Evolutionary conservation across 1,284 basidiomycete species (phyloP).

Genomic region (Xerocomus nothofagi): DNA sequence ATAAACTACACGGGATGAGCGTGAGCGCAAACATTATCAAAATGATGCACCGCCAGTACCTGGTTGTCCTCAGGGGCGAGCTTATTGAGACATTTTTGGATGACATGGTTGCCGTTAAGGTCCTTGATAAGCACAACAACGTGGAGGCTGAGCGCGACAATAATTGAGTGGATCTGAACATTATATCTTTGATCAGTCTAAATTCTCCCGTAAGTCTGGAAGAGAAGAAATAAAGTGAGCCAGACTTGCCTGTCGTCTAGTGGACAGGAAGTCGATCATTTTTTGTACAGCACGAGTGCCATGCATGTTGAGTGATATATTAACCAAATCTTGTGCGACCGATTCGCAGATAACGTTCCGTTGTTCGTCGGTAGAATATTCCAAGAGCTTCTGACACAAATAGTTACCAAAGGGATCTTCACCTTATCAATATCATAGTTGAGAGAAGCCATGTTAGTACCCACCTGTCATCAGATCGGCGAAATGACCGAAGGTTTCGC

Average conservation of each 20-base stretch:
- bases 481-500: slow-evolving; percentile 97
- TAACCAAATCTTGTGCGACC: slow-evolving; percentile 95
- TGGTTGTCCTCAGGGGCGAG: slow-evolving; percentile 98
- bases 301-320: slow-evolving; percentile 99
- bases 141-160: slow-evolving; percentile 93
- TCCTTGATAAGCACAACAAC: slow-evolving; percentile 99
- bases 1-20: slow-evolving; percentile 69
- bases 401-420: slow-evolving; percentile 99
- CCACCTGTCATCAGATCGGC: slow-evolving; percentile 96
- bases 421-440: slow-evolving; percentile 3
- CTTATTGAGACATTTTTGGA: slow-evolving; percentile 99
- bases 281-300: slow-evolving; percentile 99
- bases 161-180: slow-evolving; percentile 95
- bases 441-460: slow-evolving; percentile 22
- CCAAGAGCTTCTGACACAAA: slow-evolving; percentile 96
- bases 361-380: slow-evolving; percentile 98
- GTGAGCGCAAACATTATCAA: slow-evolving; percentile 1
- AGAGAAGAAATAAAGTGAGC: slow-evolving; percentile 29
- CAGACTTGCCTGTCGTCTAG: slow-evolving; percentile 80
- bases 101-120: slow-evolving; percentile 99
- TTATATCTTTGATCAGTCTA: slow-evolving; percentile 80
- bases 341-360: slow-evolving; percentile 97
- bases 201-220: slow-evolving; percentile 45
- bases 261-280: slow-evolving; percentile 99
- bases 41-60: slow-evolving; percentile 41